Evolutionary conservation across 1,139 yeast species (phyloP), one percentile per base, ranked within the genome.

Genomic region (Kurtzmaniella quercitrusa): DNA sequence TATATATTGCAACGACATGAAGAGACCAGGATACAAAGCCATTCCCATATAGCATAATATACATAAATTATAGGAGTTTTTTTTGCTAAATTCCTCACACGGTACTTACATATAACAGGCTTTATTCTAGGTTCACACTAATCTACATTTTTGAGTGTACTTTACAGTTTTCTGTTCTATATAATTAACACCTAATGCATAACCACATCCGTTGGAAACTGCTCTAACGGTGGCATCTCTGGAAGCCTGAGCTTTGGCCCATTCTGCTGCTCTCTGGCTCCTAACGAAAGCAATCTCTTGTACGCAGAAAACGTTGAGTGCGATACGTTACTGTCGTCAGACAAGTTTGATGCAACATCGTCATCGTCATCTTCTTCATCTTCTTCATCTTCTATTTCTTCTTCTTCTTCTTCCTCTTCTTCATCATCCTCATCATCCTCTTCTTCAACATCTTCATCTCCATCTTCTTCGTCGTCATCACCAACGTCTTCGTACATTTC

Each of bases 181-280:
- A 34, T 5, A 22, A 18, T 22, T 14, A 23, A 21, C 30, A 26
- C 30, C 30, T 26, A 26, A 26, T 26, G 30, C 30, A 26, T 26
- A 14, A 14, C 30, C 30, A 26, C n/a, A 26, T 26, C 30, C 30
- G 30, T 22, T 17, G 60, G 63, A 38, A 62, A 62, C 21, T 47
- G 54, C 36, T 61, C 65, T 32, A 61, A 42, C 3, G 66, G 65
- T 11, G 66, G 67, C 30, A 61, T 43, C 30, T 52, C 52, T 33
- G 57, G 59, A 36, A 50, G 38, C 48, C 43, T 38, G 39, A 47
- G 19, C 23, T 18, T 34, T n/a, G 37, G 20, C n/a, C 11, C 16
- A 4, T 19, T 11, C 3, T 20, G 34, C 5, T 5, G 7, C 15
- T 19, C 22, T 14, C 9, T 17, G 4, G 21, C 16, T 12, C 23